Evolutionary conservation across 805 yeast genomes (phyloP).

Genomic region (Candida pseudofarinosa): DNA sequence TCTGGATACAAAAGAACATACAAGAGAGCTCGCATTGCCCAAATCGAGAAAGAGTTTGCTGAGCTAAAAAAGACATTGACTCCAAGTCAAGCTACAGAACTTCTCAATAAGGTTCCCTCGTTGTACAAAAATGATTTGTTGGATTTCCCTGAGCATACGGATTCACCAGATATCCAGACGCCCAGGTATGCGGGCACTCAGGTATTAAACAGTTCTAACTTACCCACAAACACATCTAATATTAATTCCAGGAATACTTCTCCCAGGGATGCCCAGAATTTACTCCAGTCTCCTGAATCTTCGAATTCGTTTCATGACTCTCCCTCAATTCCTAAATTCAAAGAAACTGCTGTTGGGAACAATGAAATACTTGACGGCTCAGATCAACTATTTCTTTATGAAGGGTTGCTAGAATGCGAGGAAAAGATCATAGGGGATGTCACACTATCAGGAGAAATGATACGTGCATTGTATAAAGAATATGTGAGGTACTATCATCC

Average conservation of each 20-base stretch:
- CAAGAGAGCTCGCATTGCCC: slow-evolving; percentile 80
- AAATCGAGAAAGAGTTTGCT: slow-evolving; percentile 74
- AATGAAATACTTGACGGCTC: not conserved
- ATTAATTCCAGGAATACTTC: slow-evolving; percentile 2
- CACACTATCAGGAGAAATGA: slow-evolving; percentile 55
- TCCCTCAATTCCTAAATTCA: slow-evolving; percentile 15
- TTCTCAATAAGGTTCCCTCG: slow-evolving; percentile 24
- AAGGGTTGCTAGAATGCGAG: slow-evolving; percentile 43
- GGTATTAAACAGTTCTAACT: not conserved
- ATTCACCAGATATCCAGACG: not conserved
- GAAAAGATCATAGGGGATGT: slow-evolving; percentile 73
- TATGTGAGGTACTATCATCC: slow-evolving; percentile 79
- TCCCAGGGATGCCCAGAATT: slow-evolving; percentile 2
- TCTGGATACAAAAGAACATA: slow-evolving; percentile 85
- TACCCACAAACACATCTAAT: not conserved
- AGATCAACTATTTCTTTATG: slow-evolving; percentile 9
- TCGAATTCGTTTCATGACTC: slow-evolving; percentile 24
- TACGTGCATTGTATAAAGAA: slow-evolving; percentile 60
- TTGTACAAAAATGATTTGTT: slow-evolving; percentile 8
- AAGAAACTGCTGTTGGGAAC: not conserved
- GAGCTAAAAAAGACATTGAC: slow-evolving; percentile 58
- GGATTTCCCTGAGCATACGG: not conserved
- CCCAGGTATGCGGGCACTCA: not conserved
- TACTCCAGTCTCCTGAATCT: slow-evolving; percentile 14
- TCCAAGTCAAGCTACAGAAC: slow-evolving; percentile 28